Percentiles rank a stretch among this genome's conserved stretches.
Evolutionary conservation across 306 rosid species (phyloP).

Genomic region (Datisca glomerata): DNA sequence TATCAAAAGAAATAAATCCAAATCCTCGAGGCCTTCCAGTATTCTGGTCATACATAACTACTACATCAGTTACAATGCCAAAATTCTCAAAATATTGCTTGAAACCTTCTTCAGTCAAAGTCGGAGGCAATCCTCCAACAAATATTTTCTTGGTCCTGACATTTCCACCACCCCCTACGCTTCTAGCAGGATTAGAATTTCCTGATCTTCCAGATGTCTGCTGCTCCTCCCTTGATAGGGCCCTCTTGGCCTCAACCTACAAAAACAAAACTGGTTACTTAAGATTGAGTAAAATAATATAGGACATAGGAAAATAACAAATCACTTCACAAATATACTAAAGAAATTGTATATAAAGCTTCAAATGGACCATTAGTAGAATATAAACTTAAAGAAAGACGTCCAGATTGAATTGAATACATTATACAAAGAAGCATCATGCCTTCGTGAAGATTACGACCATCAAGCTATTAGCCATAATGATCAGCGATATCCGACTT

Average conservation of each 20-base stretch:
- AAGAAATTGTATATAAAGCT: background rate
- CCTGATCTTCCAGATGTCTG: constrained; percentile 71
- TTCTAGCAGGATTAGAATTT: constrained; percentile 48
- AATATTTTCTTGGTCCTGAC: constrained; percentile 86
- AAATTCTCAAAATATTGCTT: constrained; percentile 75
- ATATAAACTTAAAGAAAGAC: background rate
- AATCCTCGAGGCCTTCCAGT: constrained; percentile 97
- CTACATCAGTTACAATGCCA: constrained; percentile 90
- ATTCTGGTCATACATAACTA: constrained; percentile 94
- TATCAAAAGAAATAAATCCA: constrained; percentile 90
- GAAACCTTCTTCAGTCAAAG: constrained; percentile 76
- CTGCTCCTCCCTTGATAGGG: constrained; percentile 96
- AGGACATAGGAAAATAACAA: background rate
- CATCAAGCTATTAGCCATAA: too few species aligned
- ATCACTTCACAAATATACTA: background rate
- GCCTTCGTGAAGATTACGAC: too few species aligned
- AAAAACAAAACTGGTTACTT: constrained; percentile 20
- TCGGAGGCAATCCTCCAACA: constrained; percentile 95
- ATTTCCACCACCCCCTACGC: constrained; percentile 62
- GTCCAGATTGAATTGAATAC: background rate
- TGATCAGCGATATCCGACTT: too few species aligned
- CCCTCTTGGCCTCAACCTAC: constrained; percentile 97
- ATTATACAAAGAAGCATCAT: too few species aligned
- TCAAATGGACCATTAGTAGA: background rate
- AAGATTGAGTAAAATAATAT: background rate